Evolutionary conservation across 1,284 basidiomycete species (phyloP).

Genomic region (Singerocomus rubriflavus): DNA sequence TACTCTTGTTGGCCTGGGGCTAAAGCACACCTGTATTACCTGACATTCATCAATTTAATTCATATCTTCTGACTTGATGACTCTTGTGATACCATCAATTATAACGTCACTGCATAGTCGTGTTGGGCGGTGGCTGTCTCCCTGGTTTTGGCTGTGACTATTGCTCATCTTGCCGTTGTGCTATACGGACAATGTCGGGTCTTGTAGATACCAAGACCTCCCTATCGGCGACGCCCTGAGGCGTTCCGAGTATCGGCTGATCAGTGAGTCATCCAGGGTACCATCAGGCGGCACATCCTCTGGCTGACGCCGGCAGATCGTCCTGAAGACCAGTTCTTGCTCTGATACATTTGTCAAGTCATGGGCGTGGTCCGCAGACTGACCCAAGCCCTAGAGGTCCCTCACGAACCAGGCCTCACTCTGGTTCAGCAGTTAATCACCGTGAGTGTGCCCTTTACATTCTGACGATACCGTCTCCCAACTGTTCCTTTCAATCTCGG

Average conservation of each 20-base stretch:
- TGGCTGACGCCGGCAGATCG: background rate
- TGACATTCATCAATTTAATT: conserved; percentile 33
- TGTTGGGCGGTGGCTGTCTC: background rate
- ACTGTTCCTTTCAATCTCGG: conserved; percentile 17
- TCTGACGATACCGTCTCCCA: conserved; percentile 1
- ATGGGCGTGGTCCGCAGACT: conserved; percentile 26
- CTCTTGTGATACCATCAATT: conserved; percentile 2
- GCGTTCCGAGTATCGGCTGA: background rate
- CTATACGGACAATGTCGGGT: background rate
- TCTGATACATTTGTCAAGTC: conserved; percentile 1
- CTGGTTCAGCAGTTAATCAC: conserved; percentile 53
- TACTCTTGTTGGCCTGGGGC: conserved; percentile 23
- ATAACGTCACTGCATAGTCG: conserved; percentile 11
- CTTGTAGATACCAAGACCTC: background rate
- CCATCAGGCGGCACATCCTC: background rate
- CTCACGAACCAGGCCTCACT: conserved; percentile 47
- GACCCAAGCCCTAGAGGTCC: conserved; percentile 43
- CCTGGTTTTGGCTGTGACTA: background rate
- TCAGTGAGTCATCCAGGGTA: background rate
- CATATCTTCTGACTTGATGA: conserved; percentile 15
- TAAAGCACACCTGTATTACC: conserved; percentile 35
- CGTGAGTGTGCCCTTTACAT: conserved; percentile 41
- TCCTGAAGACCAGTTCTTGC: background rate
- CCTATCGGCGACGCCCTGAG: background rate
- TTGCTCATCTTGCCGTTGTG: background rate